Evolutionary conservation across 345 rosid genomes (phyloP), one percentile per base, ranked within the genome.

Genomic region (Psidium friedrichsthalianum): DNA sequence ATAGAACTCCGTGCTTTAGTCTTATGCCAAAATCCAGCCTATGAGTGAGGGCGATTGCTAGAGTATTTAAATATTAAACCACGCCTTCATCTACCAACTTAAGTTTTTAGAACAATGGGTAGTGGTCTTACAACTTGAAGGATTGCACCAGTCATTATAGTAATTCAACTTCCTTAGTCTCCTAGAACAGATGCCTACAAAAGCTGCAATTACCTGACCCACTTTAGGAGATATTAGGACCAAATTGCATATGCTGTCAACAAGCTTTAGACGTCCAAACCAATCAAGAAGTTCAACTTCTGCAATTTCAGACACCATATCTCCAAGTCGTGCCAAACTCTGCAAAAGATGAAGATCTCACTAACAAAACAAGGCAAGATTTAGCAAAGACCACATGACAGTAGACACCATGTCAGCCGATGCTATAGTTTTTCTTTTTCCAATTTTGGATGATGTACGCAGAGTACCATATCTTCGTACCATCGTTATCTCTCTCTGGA

Each of bases 261-360:
- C 91, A 84, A 95, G 91, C 91, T 88, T 94, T 83, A 91, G 90
- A 76, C 99, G 98, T 86, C 98, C 99, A 84, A 87, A 87, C 97
- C 98, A 97, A 86, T 93, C 96, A 90, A 94, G 93, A 88, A 94
- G 93, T 85, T 92, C 95, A 88, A 87, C 89, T 85, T 94, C 98
- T 84, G 95, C 93, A 86, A 95, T 90, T 92, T 91, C 92, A 87
- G 83, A 89, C 86, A 95, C 89, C 78, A 97, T 89, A 84, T 91
- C 89, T 61, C 96, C 94, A 64, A 97, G 94, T 85, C 82, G 89
- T 56, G 57, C 83, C 87, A 94, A 86, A 89, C 89, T 89, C 98
- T 96, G 97, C 89, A 88, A 81, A 69, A 69, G 47, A 32, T 69
- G 78, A 69, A 69, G 20, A 32, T 12, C 32, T 69, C 78, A 36